Evolutionary conservation across 768 basidiomycete genomes (phyloP), one percentile per base, ranked within the genome.

Genomic region (Omphalotus guepiniiformis): DNA sequence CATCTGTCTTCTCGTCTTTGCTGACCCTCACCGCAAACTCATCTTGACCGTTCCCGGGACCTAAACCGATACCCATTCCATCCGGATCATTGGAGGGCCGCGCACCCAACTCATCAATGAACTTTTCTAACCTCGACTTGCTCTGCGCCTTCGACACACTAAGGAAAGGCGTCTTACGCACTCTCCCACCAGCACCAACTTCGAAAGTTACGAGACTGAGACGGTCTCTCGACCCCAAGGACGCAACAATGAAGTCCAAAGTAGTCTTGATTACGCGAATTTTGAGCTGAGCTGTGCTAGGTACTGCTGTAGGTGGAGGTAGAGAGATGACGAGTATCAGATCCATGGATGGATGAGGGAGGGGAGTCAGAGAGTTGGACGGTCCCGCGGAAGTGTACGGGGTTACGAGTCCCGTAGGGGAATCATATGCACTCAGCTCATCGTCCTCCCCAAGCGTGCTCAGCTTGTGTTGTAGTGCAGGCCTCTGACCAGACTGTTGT

Each of bases 111-210:
- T 82, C 82, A 44, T 91, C 85, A 28, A 96, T 76, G 62, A 96
- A 94, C 60, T 77, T 82, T 48, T 76, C 73, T 32, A 97, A 71
- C 59, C 90, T 71, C 55, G 68, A 69, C 48, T 82, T 77, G 60
- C 90, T 89, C 45, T 82, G 79, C 39, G 75, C 56, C 59, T 82
- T 80, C 2, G 87, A 87, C 2, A 81, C 68, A 48, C 73, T 78
- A 60, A 99, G 67, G 72, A 95, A 97, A 15, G 95, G 94, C n/a
- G 94, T 96, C 69, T 89, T 93, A 52, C 93, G 75, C 28, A 98
- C 87, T 47, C 74, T 71, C 0, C 93, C 93, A 1, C 82, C 85
- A 7, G 77, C 57, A 12, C 94, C 95, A 6, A 91, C 85, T 61
- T 97, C 91, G 55, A 93, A 98, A 0, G 93, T 93, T 21, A 98